phyloP scores from a whole-genome alignment of 2,329 filamentous ascomycete genomes.

The Colletotrichum noveboracense region DNA sequence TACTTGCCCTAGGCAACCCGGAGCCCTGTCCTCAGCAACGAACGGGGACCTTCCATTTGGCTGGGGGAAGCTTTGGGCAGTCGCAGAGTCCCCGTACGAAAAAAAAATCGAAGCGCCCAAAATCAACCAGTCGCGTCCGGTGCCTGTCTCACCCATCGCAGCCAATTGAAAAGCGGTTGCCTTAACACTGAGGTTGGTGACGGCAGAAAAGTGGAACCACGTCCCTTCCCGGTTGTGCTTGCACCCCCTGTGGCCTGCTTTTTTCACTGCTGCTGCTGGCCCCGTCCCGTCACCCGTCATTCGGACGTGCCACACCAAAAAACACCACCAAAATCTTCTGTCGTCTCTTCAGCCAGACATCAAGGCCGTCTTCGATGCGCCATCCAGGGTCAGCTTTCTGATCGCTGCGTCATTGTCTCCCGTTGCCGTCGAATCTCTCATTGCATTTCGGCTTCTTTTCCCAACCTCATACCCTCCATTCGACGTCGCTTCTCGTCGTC shows the following conservation, averaged over 20 bases:
- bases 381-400: constrained; percentile 17
- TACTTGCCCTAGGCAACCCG: not conserved
- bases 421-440: not conserved
- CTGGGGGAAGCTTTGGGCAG: not conserved
- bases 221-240: not conserved
- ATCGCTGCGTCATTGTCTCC: constrained; percentile 12
- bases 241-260: constrained; percentile 10
- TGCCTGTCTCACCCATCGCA: not conserved
- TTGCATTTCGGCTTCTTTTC: not conserved
- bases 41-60: not conserved
- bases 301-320: constrained; percentile 20
- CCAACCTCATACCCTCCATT: not conserved
- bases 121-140: not conserved
- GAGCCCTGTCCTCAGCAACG: not conserved
- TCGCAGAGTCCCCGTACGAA: not conserved
- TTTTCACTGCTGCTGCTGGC: not conserved
- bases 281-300: not conserved
- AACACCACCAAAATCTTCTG: constrained; percentile 18
- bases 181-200: constrained; percentile 1
- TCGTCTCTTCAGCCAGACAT: constrained; percentile 6
- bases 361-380: constrained; percentile 16
- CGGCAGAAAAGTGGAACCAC: not conserved
- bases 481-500: constrained; percentile 2
- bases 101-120: constrained; percentile 1
- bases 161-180: not conserved